These are phyloP conservation scores for Calonectria fujianensis DNA, from an alignment of 2,329 filamentous ascomycete genomes.

Conservation along the genomic window DNA sequence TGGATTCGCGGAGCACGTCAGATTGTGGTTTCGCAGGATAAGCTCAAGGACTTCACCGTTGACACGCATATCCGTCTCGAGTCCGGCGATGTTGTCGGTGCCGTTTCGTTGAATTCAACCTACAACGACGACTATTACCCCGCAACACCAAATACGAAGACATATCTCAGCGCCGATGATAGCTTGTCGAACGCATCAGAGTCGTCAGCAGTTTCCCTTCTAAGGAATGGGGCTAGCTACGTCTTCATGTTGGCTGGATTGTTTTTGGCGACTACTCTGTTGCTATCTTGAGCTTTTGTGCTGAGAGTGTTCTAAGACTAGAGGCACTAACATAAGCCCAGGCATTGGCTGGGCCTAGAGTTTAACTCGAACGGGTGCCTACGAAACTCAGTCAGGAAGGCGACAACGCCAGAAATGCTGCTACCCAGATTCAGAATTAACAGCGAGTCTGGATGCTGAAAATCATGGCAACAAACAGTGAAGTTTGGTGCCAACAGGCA, in stretches of 20 bases:
- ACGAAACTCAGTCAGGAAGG: neutral
- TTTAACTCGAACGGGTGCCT: neutral
- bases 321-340: neutral
- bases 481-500: neutral
- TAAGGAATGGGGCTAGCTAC: neutral
- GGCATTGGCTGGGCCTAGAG: too few relatives aligned
- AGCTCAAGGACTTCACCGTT: constrained; percentile 63
- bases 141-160: constrained; percentile 61
- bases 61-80: constrained; percentile 79
- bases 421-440: neutral
- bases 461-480: neutral
- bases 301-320: neutral
- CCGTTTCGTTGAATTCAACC: constrained; percentile 74
- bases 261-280: neutral
- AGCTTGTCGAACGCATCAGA: neutral
- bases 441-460: neutral
- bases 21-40: constrained; percentile 68
- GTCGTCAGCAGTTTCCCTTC: neutral
- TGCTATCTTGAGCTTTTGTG: neutral
- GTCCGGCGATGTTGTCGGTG: constrained; percentile 70
- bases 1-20: constrained; percentile 78
- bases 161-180: constrained; percentile 46
- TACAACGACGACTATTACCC: constrained; percentile 75
- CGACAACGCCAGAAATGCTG: neutral
- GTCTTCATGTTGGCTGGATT: neutral